phyloP scores from a whole-genome alignment of 1,284 basidiomycete genomes.

The Sporisorium graminicola region DNA sequence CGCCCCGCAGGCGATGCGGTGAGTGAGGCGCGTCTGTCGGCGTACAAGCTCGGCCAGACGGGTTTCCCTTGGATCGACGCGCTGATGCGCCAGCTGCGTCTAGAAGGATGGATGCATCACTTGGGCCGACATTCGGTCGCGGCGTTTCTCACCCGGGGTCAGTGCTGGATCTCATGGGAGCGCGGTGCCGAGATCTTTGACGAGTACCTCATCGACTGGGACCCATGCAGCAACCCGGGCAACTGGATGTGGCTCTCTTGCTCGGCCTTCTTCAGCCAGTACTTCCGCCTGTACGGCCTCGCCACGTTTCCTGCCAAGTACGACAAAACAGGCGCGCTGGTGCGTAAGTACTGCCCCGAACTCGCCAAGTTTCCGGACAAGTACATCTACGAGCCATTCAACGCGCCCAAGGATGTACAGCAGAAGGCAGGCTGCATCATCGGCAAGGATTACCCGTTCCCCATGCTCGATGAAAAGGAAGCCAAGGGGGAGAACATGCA shows the following conservation, averaged over 20 bases:
- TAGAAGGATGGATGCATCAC: slow-evolving; percentile 71
- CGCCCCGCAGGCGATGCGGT: slow-evolving; percentile 70
- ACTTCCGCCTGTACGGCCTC: slow-evolving; percentile 71
- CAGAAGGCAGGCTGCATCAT: slow-evolving; percentile 60
- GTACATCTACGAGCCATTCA: slow-evolving; percentile 62
- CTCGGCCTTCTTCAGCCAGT: slow-evolving; percentile 71
- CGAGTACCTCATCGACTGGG: slow-evolving; percentile 70
- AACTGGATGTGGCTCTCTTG: slow-evolving; percentile 74
- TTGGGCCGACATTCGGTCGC: slow-evolving; percentile 74
- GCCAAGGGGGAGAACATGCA: slow-evolving; percentile 54
- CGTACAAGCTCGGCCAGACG: slow-evolving; percentile 72
- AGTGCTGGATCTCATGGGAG: slow-evolving; percentile 75
- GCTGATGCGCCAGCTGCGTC: slow-evolving; percentile 72
- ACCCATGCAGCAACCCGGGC: slow-evolving; percentile 71
- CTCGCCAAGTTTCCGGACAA: slow-evolving; percentile 60
- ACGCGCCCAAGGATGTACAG: slow-evolving; percentile 58
- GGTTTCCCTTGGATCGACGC: slow-evolving; percentile 74
- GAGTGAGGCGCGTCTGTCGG: slow-evolving; percentile 70
- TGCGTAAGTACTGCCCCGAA: slow-evolving; percentile 72
- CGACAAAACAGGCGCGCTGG: slow-evolving; percentile 71
- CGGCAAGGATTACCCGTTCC: slow-evolving; percentile 61
- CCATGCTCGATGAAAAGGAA: slow-evolving; percentile 64
- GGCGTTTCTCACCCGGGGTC: slow-evolving; percentile 74
- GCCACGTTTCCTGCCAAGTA: slow-evolving; percentile 72
- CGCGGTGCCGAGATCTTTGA: slow-evolving; percentile 74